phyloP scores from a whole-genome alignment of 169 alveolate species.

The Plasmodium knowlesi region DNA sequence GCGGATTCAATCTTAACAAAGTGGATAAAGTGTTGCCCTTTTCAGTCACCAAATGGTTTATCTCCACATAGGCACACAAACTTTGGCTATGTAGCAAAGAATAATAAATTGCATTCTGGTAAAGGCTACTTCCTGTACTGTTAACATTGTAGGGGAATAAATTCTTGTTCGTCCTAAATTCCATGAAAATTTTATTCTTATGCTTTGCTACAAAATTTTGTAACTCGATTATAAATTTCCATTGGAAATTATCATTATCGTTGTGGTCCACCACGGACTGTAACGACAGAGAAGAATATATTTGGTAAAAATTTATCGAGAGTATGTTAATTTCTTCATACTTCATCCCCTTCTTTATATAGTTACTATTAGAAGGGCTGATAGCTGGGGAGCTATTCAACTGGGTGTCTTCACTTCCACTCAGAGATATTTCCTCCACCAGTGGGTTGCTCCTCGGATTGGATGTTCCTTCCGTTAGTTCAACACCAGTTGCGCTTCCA shows the following conservation, averaged over 20 bases:
- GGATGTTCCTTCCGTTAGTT: neutral
- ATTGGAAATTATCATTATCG: conserved; percentile 79
- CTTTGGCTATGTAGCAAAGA: conserved; percentile 71
- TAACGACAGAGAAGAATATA: conserved; percentile 76
- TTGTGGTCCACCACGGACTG: conserved; percentile 79
- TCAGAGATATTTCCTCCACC: neutral
- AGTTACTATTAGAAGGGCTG: neutral
- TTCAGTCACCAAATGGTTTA: conserved; percentile 73
- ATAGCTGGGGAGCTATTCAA: conserved; percentile 2
- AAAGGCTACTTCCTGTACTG: conserved; percentile 7
- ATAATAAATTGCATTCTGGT: conserved; percentile 53
- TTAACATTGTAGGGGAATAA: conserved; percentile 19
- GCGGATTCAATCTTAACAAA: conserved; percentile 55
- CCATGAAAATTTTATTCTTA: conserved; percentile 69
- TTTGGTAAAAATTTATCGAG: conserved; percentile 77
- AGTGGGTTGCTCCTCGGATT: neutral
- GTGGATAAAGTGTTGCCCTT: conserved; percentile 72
- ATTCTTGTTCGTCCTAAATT: conserved; percentile 54
- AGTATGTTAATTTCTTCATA: conserved; percentile 71
- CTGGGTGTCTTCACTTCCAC: conserved; percentile 18
- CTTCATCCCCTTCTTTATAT: neutral
- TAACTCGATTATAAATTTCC: conserved; percentile 78
- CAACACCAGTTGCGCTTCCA: neutral
- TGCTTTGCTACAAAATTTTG: conserved; percentile 77
- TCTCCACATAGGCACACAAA: conserved; percentile 70